phyloP scores from a whole-genome alignment of 192 early-diverging fungal species.

The Linnemannia elongata region DNA sequence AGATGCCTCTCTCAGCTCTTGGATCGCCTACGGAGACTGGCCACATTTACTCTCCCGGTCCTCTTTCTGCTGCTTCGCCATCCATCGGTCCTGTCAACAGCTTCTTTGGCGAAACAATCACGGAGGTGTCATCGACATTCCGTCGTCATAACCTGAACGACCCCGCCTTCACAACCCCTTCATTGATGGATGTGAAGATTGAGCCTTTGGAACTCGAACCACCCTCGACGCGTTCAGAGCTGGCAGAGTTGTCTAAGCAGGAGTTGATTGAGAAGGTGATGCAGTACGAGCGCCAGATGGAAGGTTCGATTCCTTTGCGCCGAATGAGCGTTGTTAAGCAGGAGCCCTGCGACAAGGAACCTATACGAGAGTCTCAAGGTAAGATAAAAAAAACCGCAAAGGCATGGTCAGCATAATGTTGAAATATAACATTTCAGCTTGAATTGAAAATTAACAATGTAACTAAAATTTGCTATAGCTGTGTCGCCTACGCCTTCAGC shows the following conservation, averaged over 20 bases:
- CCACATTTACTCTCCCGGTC: constrained; percentile 32
- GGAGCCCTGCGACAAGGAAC: constrained; percentile 14
- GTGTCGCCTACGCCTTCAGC: background rate
- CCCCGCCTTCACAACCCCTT: background rate
- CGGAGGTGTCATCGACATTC: constrained; percentile 41
- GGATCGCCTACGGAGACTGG: constrained; percentile 40
- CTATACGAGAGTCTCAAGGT: constrained; percentile 20
- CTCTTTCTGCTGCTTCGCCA: constrained; percentile 49
- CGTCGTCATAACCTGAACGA: constrained; percentile 50
- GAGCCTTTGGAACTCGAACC: constrained; percentile 33
- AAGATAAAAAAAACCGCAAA: background rate
- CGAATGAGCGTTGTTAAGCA: constrained; percentile 38
- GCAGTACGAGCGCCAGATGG: constrained; percentile 57
- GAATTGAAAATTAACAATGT: background rate
- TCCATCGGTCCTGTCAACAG: constrained; percentile 18
- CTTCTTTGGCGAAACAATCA: constrained; percentile 24
- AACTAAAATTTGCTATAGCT: constrained; percentile 11
- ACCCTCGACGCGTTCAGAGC: constrained; percentile 36
- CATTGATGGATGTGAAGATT: constrained; percentile 19
- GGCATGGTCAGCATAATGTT: background rate
- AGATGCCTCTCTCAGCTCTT: constrained; percentile 31
- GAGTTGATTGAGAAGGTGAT: constrained; percentile 61
- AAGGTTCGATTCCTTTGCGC: constrained; percentile 32
- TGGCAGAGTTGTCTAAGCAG: constrained; percentile 45
- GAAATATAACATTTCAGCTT: background rate